Conservation (phyloP, 202 grass and related monocot species). For the Digitaria exilis region DNA sequence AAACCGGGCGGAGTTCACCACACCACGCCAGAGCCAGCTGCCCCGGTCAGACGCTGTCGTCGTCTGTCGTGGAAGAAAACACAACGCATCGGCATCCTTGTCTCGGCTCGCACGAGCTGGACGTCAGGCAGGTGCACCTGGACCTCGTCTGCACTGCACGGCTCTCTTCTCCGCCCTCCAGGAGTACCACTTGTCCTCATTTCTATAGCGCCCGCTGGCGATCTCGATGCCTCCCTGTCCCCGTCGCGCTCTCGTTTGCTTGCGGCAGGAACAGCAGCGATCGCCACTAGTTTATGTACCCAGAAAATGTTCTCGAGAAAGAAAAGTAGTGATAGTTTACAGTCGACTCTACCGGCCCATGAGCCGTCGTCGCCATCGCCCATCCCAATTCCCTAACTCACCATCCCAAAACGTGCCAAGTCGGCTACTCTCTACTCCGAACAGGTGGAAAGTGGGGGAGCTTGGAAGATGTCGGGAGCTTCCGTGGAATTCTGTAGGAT, state of each 20-base stretch:
- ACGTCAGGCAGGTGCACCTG: neutral
- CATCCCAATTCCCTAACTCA: too few relatives aligned
- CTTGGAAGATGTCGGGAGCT: neutral
- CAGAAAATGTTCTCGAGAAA: neutral
- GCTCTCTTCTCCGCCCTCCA: neutral
- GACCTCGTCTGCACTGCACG: neutral
- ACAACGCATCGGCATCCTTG: neutral
- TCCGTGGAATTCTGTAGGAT: neutral
- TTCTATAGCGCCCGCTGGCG: too few relatives aligned
- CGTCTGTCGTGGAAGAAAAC: conserved; percentile 7
- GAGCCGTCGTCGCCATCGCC: neutral
- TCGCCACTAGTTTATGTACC: neutral
- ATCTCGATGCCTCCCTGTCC: neutral
- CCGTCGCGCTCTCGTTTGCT: neutral
- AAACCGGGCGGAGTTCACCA: conserved; percentile 15
- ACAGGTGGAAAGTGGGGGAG: neutral
- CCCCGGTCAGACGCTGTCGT: conserved; percentile 2
- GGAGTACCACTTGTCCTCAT: neutral
- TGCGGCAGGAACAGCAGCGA: neutral
- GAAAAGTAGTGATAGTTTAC: neutral
- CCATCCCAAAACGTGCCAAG: neutral
- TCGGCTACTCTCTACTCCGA: neutral
- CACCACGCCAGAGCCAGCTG: neutral
- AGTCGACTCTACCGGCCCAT: neutral
- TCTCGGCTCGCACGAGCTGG: neutral